phyloP scores from a whole-genome alignment of 169 alveolate species.

The Plasmodium vivax region DNA sequence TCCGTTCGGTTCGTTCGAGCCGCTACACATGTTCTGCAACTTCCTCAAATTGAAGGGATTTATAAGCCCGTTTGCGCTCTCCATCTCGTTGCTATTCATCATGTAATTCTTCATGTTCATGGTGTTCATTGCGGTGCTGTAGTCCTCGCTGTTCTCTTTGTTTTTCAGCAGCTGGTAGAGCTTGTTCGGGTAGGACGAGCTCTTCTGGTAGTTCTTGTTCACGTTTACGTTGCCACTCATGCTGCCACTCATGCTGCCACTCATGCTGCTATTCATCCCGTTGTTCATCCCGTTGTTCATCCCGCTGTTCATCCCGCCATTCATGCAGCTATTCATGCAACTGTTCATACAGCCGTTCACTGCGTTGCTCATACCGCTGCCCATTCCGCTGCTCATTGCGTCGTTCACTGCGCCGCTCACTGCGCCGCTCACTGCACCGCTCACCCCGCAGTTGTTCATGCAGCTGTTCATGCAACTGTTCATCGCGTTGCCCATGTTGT shows the following conservation, averaged over 20 bases:
- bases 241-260: background rate
- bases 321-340: background rate
- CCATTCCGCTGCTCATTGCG: background rate
- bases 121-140: background rate
- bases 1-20: background rate
- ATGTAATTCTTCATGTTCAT: conserved; percentile 27
- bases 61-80: background rate
- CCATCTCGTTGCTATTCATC: conserved; percentile 2
- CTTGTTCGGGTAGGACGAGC: conserved; percentile 47
- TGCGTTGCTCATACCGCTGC: background rate
- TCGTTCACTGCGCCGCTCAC: background rate
- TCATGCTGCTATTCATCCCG: background rate
- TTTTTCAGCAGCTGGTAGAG: conserved; percentile 4
- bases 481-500: background rate
- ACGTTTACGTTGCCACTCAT: background rate
- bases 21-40: conserved; percentile 6
- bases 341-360: background rate
- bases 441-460: background rate
- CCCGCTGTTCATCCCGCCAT: background rate
- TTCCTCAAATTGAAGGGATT: conserved; percentile 14
- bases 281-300: background rate
- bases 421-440: background rate
- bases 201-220: conserved; percentile 31
- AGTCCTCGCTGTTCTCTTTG: conserved; percentile 41
- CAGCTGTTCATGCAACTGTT: background rate